These are phyloP conservation scores for Lophium mytilinum DNA, from an alignment of 495 filamentous ascomycete species.

Conservation along the genomic window DNA sequence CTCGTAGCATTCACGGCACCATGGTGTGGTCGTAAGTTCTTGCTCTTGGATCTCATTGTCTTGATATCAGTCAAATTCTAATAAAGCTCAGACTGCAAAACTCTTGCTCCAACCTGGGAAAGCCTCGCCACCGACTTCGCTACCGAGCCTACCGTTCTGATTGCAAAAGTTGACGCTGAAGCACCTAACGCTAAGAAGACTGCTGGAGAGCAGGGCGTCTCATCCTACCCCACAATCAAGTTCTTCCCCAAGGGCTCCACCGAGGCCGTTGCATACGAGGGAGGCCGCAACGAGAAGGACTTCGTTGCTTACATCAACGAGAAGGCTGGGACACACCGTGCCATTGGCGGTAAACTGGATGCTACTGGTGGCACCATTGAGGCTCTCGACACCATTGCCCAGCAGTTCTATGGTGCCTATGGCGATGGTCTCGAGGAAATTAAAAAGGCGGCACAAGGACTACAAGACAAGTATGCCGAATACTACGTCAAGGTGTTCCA, in stretches of 20 bases:
- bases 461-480: constrained; percentile 77
- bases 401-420: constrained; percentile 25
- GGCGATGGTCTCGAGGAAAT: constrained; percentile 22
- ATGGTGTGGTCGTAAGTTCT: constrained; percentile 88
- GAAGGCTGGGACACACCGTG: constrained; percentile 82
- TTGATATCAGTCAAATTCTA: constrained; percentile 15
- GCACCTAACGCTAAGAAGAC: constrained; percentile 71
- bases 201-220: constrained; percentile 68
- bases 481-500: constrained; percentile 89
- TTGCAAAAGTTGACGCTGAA: constrained; percentile 94
- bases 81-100: constrained; percentile 77
- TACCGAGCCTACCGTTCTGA: constrained; percentile 64
- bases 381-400: constrained; percentile 63
- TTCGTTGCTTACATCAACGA: constrained; percentile 78
- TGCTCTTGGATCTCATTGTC: background rate
- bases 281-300: constrained; percentile 68
- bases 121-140: constrained; percentile 73
- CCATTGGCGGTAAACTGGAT: constrained; percentile 72
- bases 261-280: constrained; percentile 61
- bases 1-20: constrained; percentile 94
- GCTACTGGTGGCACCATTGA: constrained; percentile 73
- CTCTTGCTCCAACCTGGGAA: constrained; percentile 85
- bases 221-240: constrained; percentile 92
- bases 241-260: constrained; percentile 89
- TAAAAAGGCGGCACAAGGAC: constrained; percentile 56